Evolutionary conservation across 2,329 filamentous ascomycete species (phyloP).

Genomic region (Lachnellula occidentalis): DNA sequence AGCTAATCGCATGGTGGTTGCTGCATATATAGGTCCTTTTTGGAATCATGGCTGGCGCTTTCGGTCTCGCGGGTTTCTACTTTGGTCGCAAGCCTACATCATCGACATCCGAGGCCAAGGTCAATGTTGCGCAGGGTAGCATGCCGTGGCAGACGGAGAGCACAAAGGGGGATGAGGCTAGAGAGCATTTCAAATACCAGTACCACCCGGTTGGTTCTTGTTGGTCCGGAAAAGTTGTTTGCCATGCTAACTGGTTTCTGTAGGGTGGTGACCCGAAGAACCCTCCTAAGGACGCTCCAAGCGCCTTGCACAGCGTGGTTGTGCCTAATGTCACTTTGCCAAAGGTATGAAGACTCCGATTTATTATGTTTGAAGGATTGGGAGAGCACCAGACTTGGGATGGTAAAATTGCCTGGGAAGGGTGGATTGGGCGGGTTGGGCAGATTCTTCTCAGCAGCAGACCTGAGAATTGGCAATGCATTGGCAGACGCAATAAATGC

Average conservation of each 20-base stretch:
- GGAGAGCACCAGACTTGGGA: too few species aligned
- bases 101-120: conserved; percentile 72
- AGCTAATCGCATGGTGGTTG: conserved; percentile 11
- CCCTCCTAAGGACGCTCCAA: conserved; percentile 82
- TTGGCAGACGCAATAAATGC: neutral
- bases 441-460: neutral
- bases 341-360: conserved; percentile 52
- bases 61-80: conserved; percentile 85
- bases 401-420: neutral
- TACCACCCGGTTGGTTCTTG: conserved; percentile 34
- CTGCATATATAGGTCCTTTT: conserved; percentile 65
- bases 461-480: too few species aligned
- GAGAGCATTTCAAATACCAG: conserved; percentile 53
- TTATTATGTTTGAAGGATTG: conserved; percentile 3
- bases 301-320: conserved; percentile 90
- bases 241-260: conserved; percentile 43
- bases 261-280: conserved; percentile 69
- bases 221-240: conserved; percentile 20
- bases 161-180: conserved; percentile 54
- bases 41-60: conserved; percentile 82
- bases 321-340: conserved; percentile 90
- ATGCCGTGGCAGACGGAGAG: conserved; percentile 86
- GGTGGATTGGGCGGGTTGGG: neutral
- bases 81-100: conserved; percentile 82
- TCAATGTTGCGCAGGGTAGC: conserved; percentile 67